Evolutionary conservation across 1,284 basidiomycete species (phyloP), one percentile per base, ranked within the genome.

Genomic region (Phlebopus sp.): DNA sequence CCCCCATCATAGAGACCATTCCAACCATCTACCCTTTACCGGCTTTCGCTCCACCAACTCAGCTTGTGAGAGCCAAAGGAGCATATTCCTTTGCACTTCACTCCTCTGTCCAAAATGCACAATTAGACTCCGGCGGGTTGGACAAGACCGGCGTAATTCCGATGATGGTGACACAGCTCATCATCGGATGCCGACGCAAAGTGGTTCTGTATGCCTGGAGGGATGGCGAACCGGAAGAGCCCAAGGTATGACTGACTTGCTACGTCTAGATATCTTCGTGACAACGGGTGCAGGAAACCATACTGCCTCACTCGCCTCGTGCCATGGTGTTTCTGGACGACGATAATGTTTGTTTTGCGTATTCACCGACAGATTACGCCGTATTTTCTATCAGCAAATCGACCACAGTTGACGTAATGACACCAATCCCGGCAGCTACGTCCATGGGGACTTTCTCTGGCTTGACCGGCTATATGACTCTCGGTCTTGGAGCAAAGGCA

Each of bases 121-220:
- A 34, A 17, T n/a, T 18, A 35, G 14, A n/a, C 13, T 44, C 43
- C 4, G 52, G 49, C 14, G 19, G 38, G 29, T 13, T 37, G 4
- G 37, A 37, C 27, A 4, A 11, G 27, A 11, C 27, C 8, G 10
- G 9, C 27, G 8, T 29, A 13, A 78, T 84, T 21, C 79, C 83
- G 11, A 77, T 76, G 2, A 66, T 84, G 14, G 72, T 90, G n/a
- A 90, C 90, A 1, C 79, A 82, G 48, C 74, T 99, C 8, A 78
- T 92, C 4, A 77, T 98, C 6, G 95, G 92, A 13, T 95, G 93
- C 60, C 75, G 86, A 55, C 79, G 94, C 53, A 92, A 87, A 64
- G 79, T 93, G 1, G 81, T 96, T 2, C 69, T 97, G 10, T 94
- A 93, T 62, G 77, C 81, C 3, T 97, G 93, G 92, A 85, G 79